A percentile compares a stretch with the other conserved stretches of the same genome.
Conservation (phyloP, 306 rosid genomes). For the Sicyos edulis region DNA sequence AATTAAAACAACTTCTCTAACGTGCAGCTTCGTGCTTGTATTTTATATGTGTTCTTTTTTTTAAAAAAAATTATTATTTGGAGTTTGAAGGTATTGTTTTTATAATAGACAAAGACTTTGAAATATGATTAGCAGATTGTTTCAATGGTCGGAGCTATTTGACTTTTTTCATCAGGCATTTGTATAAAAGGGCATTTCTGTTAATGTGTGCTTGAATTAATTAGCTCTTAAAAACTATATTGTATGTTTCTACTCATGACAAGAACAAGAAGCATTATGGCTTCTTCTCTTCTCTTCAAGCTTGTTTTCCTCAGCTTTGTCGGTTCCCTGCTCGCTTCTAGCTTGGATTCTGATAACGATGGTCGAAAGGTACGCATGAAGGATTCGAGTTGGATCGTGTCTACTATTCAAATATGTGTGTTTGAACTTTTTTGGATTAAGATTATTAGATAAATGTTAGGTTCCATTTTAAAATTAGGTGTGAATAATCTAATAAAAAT, state of each 20-base stretch:
- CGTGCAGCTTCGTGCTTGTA: constrained; percentile 1
- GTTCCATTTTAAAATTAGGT: no score
- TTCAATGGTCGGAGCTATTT: not conserved
- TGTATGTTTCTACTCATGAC: not conserved
- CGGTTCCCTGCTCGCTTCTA: not conserved
- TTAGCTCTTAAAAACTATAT: not conserved
- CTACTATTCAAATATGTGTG: no score
- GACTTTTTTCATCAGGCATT: not conserved
- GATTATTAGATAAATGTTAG: no score
- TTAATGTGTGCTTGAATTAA: not conserved
- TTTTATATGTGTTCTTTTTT: not conserved
- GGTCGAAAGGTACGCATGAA: not conserved
- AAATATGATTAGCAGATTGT: not conserved
- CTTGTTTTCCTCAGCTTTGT: not conserved
- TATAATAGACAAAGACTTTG: not conserved
- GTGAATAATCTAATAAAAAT: no score
- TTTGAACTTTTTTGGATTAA: no score
- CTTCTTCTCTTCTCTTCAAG: not conserved
- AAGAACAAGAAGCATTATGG: not conserved
- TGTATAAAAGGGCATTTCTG: not conserved
- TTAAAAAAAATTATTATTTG: no score
- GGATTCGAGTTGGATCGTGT: no score
- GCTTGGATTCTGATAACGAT: not conserved
- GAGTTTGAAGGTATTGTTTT: not conserved
- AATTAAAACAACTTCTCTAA: not conserved